phyloP scores from a whole-genome alignment of 2,329 filamentous ascomycete genomes.

The Hypomyces rosellus region DNA sequence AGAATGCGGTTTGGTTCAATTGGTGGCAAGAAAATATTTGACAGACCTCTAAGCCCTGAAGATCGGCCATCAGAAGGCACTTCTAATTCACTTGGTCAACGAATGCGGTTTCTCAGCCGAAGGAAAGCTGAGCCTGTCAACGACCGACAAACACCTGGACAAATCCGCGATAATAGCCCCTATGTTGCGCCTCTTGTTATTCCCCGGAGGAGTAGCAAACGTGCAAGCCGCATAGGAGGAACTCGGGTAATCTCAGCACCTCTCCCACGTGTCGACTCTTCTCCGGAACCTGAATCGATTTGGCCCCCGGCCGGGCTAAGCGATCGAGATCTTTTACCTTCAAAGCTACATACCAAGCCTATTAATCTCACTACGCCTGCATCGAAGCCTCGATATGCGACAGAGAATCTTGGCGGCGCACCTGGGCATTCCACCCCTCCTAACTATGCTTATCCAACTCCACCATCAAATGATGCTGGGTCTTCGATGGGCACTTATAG shows the following conservation, averaged over 20 bases:
- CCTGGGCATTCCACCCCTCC: conserved; percentile 30
- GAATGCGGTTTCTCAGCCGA: conserved; percentile 28
- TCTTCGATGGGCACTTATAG: conserved; percentile 2
- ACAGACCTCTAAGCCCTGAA: neutral
- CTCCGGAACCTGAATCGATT: conserved; percentile 30
- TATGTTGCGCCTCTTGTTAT: conserved; percentile 51
- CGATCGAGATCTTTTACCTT: conserved; percentile 31
- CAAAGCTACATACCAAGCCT: conserved; percentile 23
- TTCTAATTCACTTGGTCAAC: conserved; percentile 26
- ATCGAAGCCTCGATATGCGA: conserved; percentile 4
- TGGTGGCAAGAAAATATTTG: neutral
- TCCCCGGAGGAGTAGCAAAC: conserved; percentile 44
- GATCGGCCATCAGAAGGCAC: conserved; percentile 1
- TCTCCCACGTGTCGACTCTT: conserved; percentile 9
- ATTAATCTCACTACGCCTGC: conserved; percentile 14
- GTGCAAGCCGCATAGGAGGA: conserved; percentile 20
- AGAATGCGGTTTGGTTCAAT: conserved; percentile 1
- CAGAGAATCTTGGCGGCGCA: conserved; percentile 12
- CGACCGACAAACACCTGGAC: conserved; percentile 23
- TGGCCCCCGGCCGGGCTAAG: conserved; percentile 20
- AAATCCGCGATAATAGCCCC: conserved; percentile 15
- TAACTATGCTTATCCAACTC: conserved; percentile 20
- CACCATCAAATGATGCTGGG: conserved; percentile 16
- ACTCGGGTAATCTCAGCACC: conserved; percentile 9
- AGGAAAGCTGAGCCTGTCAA: conserved; percentile 33